These are phyloP conservation scores for Rhodotorula babjevae DNA, from an alignment of 768 basidiomycete species.

Conservation along the genomic window DNA sequence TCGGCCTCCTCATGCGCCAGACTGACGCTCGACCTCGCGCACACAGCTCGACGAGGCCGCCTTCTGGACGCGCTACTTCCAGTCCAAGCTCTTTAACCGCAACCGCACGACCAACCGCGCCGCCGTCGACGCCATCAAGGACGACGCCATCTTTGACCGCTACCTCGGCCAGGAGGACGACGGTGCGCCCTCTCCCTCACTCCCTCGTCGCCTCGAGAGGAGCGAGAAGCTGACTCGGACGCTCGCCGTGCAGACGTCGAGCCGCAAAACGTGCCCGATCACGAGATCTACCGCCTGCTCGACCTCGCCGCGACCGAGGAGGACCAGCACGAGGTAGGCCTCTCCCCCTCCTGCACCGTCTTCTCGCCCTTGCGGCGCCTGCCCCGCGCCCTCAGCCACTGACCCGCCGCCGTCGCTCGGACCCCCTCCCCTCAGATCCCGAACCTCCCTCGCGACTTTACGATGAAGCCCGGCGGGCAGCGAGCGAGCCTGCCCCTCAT, in stretches of 20 bases:
- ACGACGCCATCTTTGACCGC: slow-evolving; percentile 88
- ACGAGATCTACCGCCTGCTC: slow-evolving; percentile 66
- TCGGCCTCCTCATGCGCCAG: no score
- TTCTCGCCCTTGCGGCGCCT: no score
- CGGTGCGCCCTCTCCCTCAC: slow-evolving; percentile 51
- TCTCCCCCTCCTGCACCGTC: not conserved
- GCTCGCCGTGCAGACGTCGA: slow-evolving; percentile 55
- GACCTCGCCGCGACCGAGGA: slow-evolving; percentile 81
- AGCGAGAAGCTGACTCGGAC: no score
- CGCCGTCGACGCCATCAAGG: slow-evolving; percentile 72
- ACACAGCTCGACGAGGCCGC: slow-evolving; percentile 76
- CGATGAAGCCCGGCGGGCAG: slow-evolving; percentile 93
- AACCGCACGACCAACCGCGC: slow-evolving; percentile 84
- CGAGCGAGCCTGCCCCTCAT: slow-evolving; percentile 83
- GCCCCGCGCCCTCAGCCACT: not conserved
- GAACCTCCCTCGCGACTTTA: slow-evolving; percentile 72
- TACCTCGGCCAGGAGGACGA: slow-evolving; percentile 96
- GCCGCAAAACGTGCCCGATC: slow-evolving; percentile 60
- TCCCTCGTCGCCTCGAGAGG: no score
- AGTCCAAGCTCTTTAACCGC: slow-evolving; percentile 88
- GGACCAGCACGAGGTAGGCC: slow-evolving; percentile 76
- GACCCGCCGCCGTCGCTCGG: not conserved
- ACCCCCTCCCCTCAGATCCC: slow-evolving; percentile 59
- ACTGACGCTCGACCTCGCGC: not conserved
- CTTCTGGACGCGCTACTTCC: slow-evolving; percentile 97